These are phyloP conservation scores for Gentiana macrophylla DNA, from an alignment of 257 asterid genomes.

Conservation along the genomic window DNA sequence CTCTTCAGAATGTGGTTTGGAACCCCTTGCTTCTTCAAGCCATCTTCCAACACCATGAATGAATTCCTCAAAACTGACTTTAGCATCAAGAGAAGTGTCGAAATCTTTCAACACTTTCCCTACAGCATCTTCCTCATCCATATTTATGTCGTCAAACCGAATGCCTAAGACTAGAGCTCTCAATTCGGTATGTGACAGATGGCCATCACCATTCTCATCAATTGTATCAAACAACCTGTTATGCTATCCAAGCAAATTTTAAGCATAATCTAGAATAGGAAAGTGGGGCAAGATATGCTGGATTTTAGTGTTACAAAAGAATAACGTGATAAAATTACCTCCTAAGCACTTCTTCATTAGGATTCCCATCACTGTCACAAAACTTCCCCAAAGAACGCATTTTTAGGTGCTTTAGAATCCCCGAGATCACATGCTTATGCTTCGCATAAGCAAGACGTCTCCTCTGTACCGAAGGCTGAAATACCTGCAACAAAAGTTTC, in stretches of 20 bases:
- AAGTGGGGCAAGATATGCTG: neutral
- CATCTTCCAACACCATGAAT: conserved; percentile 47
- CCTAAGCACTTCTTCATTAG: conserved; percentile 37
- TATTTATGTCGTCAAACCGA: conserved; percentile 46
- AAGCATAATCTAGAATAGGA: neutral
- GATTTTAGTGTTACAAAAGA: neutral
- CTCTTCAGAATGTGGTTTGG: conserved; percentile 14
- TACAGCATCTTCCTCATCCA: conserved; percentile 51
- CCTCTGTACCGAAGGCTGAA: conserved; percentile 83
- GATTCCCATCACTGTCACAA: conserved; percentile 47
- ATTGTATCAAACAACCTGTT: conserved; percentile 55
- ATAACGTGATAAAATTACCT: conserved; percentile 29
- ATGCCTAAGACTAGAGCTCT: conserved; percentile 68
- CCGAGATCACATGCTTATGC: conserved; percentile 82
- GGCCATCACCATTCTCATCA: conserved; percentile 49
- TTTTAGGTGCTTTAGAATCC: conserved; percentile 56
- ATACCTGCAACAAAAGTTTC: conserved; percentile 29
- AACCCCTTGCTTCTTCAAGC: conserved; percentile 59
- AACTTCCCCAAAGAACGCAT: conserved; percentile 63
- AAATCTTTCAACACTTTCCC: conserved; percentile 63
- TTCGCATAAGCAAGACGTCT: conserved; percentile 57
- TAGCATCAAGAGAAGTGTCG: conserved; percentile 40
- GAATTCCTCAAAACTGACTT: conserved; percentile 44
- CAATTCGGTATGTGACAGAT: conserved; percentile 50
- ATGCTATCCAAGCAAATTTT: neutral